Evolutionary conservation across 306 rosid species (phyloP).

Genomic region (Trifolium fragiferum): DNA sequence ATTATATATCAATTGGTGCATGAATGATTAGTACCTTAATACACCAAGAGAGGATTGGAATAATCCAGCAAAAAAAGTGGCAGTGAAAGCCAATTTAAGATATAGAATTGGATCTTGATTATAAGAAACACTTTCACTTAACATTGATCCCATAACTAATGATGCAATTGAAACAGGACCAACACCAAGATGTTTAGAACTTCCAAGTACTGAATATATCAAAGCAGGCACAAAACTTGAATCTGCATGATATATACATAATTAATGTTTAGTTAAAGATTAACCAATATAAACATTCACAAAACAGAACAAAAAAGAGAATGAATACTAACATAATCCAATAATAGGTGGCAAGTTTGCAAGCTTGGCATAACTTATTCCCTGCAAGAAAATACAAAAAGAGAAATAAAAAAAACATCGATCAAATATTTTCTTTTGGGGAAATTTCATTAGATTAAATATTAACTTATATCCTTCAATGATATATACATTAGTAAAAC

Average conservation of each 20-base stretch:
- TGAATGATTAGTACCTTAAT: slow-evolving; percentile 62
- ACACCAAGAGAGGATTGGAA: slow-evolving; percentile 90
- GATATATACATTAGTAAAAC: neutral
- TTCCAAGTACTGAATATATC: slow-evolving; percentile 87
- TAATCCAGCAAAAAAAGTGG: slow-evolving; percentile 89
- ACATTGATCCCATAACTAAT: slow-evolving; percentile 96
- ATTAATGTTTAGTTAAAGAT: neutral
- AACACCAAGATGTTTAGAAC: slow-evolving; percentile 91
- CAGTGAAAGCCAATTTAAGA: slow-evolving; percentile 91
- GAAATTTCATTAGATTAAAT: neutral
- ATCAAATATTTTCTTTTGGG: neutral
- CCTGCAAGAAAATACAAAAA: slow-evolving; percentile 55
- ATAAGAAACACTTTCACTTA: slow-evolving; percentile 70
- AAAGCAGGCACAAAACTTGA: slow-evolving; percentile 96
- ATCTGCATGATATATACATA: slow-evolving; percentile 56
- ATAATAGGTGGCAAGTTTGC: slow-evolving; percentile 96
- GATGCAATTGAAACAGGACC: slow-evolving; percentile 99
- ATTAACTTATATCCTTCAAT: neutral
- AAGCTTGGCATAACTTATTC: slow-evolving; percentile 97
- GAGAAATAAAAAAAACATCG: neutral
- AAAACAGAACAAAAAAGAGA: neutral
- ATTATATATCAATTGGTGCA: neutral
- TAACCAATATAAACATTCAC: neutral
- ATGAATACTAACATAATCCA: slow-evolving; percentile 76
- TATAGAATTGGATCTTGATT: slow-evolving; percentile 73